Conservation (phyloP, 129 eudicot species). For the Gnaphalium uliginosum region DNA sequence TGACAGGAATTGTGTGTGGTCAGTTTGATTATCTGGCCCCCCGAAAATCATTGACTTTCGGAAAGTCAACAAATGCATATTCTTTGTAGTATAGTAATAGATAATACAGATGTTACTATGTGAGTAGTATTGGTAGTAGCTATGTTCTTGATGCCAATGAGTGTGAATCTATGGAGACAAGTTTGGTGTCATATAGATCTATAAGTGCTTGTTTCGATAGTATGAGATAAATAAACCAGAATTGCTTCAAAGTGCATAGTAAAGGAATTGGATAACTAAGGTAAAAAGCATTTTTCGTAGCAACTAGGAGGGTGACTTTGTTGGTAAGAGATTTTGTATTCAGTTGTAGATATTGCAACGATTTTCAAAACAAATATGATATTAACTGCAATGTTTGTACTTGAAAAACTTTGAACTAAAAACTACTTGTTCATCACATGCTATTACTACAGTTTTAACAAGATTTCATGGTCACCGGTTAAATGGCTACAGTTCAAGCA, state of each 20-base stretch:
- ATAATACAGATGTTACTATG: constrained; percentile 34
- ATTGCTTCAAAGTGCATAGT: constrained; percentile 9
- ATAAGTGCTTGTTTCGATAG: constrained; percentile 26
- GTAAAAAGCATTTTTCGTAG: not conserved
- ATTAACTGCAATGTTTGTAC: no score
- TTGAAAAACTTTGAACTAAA: no score
- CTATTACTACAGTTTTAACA: no score
- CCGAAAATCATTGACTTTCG: constrained; percentile 32
- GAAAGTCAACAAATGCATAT: constrained; percentile 42
- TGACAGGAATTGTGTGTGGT: constrained; percentile 46
- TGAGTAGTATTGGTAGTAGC: constrained; percentile 21
- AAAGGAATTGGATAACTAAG: not conserved
- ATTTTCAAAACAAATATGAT: no score
- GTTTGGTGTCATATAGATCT: constrained; percentile 35
- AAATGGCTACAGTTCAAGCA: not conserved
- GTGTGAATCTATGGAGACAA: constrained; percentile 16
- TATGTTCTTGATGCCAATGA: constrained; percentile 25
- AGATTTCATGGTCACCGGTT: no score
- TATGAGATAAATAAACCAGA: constrained; percentile 29
- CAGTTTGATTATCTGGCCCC: constrained; percentile 46
- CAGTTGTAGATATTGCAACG: no score
- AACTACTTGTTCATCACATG: no score
- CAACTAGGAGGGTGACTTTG: not conserved
- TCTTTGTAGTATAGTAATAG: constrained; percentile 51
- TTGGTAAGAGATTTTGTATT: not conserved